Evolutionary conservation across 2,329 filamentous ascomycete genomes (phyloP).

Genomic region (Alternaria gansuensis): DNA sequence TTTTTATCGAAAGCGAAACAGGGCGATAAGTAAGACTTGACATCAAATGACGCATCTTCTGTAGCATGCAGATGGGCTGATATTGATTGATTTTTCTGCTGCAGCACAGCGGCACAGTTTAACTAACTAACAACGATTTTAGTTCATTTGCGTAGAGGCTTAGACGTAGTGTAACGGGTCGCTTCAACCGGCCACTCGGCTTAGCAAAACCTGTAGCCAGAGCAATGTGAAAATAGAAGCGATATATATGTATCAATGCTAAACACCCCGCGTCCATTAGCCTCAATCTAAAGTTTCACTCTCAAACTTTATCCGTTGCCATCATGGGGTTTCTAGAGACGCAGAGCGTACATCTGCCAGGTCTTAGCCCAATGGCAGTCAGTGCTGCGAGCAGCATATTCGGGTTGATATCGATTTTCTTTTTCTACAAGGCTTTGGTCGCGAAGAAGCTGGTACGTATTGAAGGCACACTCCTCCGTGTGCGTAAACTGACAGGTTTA

Average conservation of each 20-base stretch:
- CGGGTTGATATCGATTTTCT: constrained; percentile 23
- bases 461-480: background rate
- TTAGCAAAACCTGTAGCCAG: constrained; percentile 5
- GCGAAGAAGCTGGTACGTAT: constrained; percentile 19
- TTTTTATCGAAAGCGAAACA: constrained; percentile 1
- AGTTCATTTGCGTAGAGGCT: constrained; percentile 3
- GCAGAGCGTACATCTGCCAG: constrained; percentile 10
- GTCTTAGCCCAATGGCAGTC: constrained; percentile 15
- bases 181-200: constrained; percentile 8
- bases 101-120: constrained; percentile 21
- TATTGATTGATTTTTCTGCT: constrained; percentile 12
- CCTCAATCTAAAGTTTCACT: constrained; percentile 10
- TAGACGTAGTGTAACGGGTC: constrained; percentile 1
- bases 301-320: background rate
- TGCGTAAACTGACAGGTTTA: background rate
- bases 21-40: constrained; percentile 1
- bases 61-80: constrained; percentile 15
- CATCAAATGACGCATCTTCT: constrained; percentile 6
- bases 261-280: background rate
- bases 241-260: constrained; percentile 19
- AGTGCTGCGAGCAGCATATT: constrained; percentile 24
- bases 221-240: background rate
- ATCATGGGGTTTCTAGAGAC: constrained; percentile 17
- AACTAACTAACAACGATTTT: constrained; percentile 12
- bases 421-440: constrained; percentile 24